Evolutionary conservation across 1,284 basidiomycete genomes (phyloP).

Genomic region (Tilletia setariae): DNA sequence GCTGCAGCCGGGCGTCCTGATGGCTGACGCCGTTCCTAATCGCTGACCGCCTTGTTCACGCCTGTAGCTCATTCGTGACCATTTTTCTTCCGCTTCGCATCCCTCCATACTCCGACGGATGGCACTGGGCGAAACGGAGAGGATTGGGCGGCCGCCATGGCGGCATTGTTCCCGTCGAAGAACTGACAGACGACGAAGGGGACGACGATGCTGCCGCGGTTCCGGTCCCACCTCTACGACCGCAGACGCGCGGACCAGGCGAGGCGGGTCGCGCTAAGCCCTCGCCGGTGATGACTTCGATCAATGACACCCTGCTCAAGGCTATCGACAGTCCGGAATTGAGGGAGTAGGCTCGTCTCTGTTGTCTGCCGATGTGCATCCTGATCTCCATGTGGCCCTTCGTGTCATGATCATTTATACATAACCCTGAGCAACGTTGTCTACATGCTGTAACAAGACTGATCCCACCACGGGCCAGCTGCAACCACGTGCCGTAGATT

Average conservation of each 20-base stretch:
- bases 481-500: not conserved
- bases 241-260: not conserved
- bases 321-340: too few species aligned
- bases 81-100: conserved; percentile 76
- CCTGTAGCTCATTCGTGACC: conserved; percentile 66
- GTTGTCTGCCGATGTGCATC: too few species aligned
- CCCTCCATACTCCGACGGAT: conserved; percentile 80
- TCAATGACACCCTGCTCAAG: not conserved
- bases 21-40: conserved; percentile 2
- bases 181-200: conserved; percentile 62
- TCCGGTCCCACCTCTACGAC: not conserved
- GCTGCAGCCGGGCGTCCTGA: too few species aligned
- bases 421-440: too few species aligned
- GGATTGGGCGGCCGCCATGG: conserved; percentile 59
- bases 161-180: conserved; percentile 58
- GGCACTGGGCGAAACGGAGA: conserved; percentile 69
- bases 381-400: too few species aligned
- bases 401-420: too few species aligned
- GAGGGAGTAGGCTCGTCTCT: too few species aligned
- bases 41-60: not conserved
- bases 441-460: too few species aligned
- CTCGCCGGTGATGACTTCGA: not conserved
- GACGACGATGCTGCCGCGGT: conserved; percentile 18
- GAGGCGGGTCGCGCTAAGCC: not conserved
- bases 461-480: too few species aligned